Conservation (phyloP, 148 eudicot species). For the Simmondsia chinensis region DNA sequence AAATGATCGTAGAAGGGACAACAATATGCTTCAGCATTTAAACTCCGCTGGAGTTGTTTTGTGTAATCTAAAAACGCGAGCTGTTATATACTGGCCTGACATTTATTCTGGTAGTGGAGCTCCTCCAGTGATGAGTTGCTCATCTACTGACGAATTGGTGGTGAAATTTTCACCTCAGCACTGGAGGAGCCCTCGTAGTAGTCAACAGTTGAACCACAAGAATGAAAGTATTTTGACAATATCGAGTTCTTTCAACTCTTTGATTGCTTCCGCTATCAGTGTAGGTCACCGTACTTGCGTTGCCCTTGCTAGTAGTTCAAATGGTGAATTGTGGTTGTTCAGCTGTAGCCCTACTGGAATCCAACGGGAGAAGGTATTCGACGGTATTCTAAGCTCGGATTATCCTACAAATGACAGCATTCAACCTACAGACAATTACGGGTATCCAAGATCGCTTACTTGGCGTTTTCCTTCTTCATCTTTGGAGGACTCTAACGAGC, state of each 20-base stretch:
- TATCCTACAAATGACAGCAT: conserved; percentile 21
- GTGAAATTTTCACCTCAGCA: conserved; percentile 18
- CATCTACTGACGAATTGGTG: conserved; percentile 38
- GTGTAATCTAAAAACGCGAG: conserved; percentile 52
- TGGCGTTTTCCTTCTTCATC: conserved; percentile 48
- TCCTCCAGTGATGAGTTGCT: conserved; percentile 31
- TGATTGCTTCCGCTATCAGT: conserved; percentile 62
- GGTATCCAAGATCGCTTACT: conserved; percentile 76
- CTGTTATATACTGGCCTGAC: conserved; percentile 75
- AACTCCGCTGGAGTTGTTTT: conserved; percentile 59
- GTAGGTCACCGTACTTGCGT: conserved; percentile 33
- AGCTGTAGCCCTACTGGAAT: conserved; percentile 57
- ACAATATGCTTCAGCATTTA: conserved; percentile 24
- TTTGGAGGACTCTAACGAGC: conserved; percentile 29
- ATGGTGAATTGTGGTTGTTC: conserved; percentile 79
- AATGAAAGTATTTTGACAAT: conserved; percentile 28
- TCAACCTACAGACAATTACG: conserved; percentile 33
- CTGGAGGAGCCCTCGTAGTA: conserved; percentile 27
- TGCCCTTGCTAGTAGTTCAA: conserved; percentile 73
- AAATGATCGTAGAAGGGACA: conserved; percentile 17
- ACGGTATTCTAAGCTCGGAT: conserved; percentile 18
- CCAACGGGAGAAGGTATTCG: conserved; percentile 23
- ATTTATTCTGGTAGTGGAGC: conserved; percentile 39
- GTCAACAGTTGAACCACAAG: conserved; percentile 20
- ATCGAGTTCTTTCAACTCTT: conserved; percentile 48